Conservation (phyloP, 164 flowering plant genomes). For the Chimonanthus salicifolius region DNA sequence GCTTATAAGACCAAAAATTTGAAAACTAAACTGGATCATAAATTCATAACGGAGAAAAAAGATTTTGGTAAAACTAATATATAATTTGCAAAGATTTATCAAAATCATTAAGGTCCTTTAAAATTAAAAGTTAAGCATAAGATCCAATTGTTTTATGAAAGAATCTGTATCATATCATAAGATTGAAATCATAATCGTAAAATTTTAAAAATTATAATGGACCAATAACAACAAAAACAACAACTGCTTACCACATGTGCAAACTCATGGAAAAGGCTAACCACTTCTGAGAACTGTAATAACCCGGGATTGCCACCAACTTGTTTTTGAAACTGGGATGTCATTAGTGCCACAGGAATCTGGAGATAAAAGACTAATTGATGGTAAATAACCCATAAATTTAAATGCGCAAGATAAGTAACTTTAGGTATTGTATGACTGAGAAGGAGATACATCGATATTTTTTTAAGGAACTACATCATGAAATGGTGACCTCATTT, state of each 20-base stretch:
- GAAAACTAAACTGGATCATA: no score
- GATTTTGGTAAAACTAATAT: no score
- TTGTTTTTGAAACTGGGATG: conserved; percentile 62
- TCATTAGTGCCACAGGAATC: conserved; percentile 79
- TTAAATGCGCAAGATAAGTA: not conserved
- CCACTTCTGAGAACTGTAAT: conserved; percentile 79
- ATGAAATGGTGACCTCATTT: no score
- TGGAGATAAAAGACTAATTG: conserved; percentile 21
- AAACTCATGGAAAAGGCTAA: conserved; percentile 87
- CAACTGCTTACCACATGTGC: conserved; percentile 81
- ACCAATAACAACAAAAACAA: not conserved
- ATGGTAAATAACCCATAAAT: conserved; percentile 1
- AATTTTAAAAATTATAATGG: not conserved
- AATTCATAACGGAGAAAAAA: no score
- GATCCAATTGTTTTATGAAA: no score
- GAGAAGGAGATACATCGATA: no score
- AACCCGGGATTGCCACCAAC: conserved; percentile 43
- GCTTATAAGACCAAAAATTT: no score
- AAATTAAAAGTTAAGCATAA: no score
- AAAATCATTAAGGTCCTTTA: not conserved
- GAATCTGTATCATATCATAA: no score
- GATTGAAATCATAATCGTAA: no score
- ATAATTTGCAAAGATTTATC: not conserved
- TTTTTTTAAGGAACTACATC: no score
- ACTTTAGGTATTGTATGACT: not conserved